These are phyloP conservation scores for Spergularia bocconei DNA, from an alignment of 148 eudicot genomes.

Conservation along the genomic window DNA sequence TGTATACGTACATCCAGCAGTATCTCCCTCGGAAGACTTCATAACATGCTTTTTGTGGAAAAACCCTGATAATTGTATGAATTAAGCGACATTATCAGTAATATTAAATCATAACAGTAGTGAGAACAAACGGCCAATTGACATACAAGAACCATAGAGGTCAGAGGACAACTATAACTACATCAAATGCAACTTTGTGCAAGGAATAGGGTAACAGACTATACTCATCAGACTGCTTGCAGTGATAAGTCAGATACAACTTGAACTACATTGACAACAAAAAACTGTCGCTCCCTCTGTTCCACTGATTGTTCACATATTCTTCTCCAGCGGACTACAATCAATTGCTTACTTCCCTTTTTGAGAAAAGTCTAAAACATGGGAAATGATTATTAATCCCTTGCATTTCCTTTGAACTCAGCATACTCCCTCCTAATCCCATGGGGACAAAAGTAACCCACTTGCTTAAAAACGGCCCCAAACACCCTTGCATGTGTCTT, in stretches of 20 bases:
- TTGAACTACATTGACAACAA: background rate
- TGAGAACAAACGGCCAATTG: background rate
- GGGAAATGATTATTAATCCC: no score
- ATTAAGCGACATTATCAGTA: slow-evolving; percentile 13
- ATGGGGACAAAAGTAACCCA: no score
- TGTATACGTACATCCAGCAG: slow-evolving; percentile 42
- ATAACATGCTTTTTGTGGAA: slow-evolving; percentile 81
- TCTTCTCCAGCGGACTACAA: no score
- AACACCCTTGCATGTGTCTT: no score
- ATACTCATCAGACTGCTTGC: background rate
- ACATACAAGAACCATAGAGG: slow-evolving; percentile 1
- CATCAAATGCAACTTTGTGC: slow-evolving; percentile 10
- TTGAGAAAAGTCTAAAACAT: background rate
- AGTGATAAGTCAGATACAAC: background rate
- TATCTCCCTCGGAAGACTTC: slow-evolving; percentile 49
- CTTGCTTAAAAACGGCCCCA: no score
- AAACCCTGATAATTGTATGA: slow-evolving; percentile 41
- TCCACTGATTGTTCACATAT: no score
- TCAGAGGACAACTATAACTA: background rate
- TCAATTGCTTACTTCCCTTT: background rate
- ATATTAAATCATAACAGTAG: background rate
- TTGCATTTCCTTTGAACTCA: no score
- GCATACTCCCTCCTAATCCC: no score
- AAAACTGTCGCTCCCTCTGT: no score
- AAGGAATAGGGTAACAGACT: background rate